A percentile compares a stretch with the other conserved stretches of the same genome.
These are phyloP conservation scores for Mollisiaceae sp. DNA, from an alignment of 2,329 filamentous ascomycete genomes.

Conservation along the genomic window DNA sequence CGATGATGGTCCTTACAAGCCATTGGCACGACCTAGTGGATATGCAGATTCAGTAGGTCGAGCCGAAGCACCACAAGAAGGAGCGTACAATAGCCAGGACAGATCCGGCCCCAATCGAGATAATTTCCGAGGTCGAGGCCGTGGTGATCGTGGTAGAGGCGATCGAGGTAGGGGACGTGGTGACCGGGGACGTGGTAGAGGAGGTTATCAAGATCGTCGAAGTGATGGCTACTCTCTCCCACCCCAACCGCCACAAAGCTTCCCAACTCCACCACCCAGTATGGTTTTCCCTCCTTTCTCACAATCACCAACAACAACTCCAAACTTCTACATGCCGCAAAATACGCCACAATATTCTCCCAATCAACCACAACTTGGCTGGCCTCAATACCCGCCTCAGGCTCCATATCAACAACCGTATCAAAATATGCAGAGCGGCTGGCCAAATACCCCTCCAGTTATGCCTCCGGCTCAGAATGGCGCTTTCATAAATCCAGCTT, in stretches of 20 bases:
- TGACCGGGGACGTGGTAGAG: conserved; percentile 37
- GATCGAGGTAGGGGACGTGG: conserved; percentile 33
- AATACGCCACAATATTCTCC: conserved; percentile 29
- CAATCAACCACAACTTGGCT: conserved; percentile 36
- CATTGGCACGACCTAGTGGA: conserved; percentile 69
- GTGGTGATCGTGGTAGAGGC: conserved; percentile 34
- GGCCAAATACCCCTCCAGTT: conserved; percentile 30
- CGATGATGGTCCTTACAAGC: conserved; percentile 73
- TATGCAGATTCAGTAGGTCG: conserved; percentile 57
- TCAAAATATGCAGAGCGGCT: conserved; percentile 31
- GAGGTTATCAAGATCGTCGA: conserved; percentile 33
- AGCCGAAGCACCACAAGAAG: conserved; percentile 46
- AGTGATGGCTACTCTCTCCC: conserved; percentile 31
- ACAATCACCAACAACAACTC: conserved; percentile 13
- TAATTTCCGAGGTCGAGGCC: conserved; percentile 34
- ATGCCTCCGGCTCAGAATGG: conserved; percentile 26
- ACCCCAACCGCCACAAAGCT: conserved; percentile 23
- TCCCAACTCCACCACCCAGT: conserved; percentile 11
- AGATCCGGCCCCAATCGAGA: conserved; percentile 31
- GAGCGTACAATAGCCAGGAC: conserved; percentile 38
- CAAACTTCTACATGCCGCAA: conserved; percentile 23
- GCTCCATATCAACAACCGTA: conserved; percentile 30
- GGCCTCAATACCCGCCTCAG: conserved; percentile 34
- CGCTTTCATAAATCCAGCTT: conserved; percentile 41
- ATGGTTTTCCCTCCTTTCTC: conserved; percentile 23